Evolutionary conservation across 2,329 filamentous ascomycete genomes (phyloP).

Genomic region (Verticillium nubilum): DNA sequence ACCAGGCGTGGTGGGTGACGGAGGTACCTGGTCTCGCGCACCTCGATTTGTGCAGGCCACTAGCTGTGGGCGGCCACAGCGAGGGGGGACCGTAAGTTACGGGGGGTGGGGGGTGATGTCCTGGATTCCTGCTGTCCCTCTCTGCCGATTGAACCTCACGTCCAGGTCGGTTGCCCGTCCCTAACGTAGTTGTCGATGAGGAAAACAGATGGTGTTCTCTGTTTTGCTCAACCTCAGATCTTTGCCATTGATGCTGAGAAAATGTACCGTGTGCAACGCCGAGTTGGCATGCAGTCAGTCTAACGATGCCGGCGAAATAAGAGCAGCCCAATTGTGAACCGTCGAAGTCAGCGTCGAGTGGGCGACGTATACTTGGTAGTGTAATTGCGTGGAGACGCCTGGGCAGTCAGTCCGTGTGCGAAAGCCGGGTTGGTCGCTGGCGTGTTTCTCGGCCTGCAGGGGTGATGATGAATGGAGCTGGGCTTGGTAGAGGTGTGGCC

Average conservation of each 20-base stretch:
- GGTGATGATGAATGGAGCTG: not conserved
- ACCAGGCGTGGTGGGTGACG: slow-evolving; percentile 6
- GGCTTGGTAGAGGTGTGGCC: not conserved
- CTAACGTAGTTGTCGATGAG: not conserved
- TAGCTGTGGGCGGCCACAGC: not conserved
- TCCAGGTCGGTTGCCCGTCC: not conserved
- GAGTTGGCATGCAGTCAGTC: too few relatives aligned
- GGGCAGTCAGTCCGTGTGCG: not conserved
- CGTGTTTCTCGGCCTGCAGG: slow-evolving; percentile 1
- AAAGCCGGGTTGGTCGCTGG: not conserved
- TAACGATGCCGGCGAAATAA: not conserved
- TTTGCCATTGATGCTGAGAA: not conserved
- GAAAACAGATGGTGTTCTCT: not conserved
- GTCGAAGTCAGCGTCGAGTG: slow-evolving; percentile 1
- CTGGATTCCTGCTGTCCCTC: not conserved
- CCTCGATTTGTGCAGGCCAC: not conserved
- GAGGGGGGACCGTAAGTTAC: slow-evolving; percentile 2
- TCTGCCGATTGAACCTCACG: not conserved
- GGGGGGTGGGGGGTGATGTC: not conserved
- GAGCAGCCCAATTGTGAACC: not conserved
- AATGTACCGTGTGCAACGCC: too few relatives aligned
- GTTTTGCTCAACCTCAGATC: not conserved
- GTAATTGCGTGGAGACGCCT: slow-evolving; percentile 3
- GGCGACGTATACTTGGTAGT: not conserved
- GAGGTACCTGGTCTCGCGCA: not conserved